phyloP scores from a whole-genome alignment of 805 yeast genomes.

The Suhomyces emberorum region DNA sequence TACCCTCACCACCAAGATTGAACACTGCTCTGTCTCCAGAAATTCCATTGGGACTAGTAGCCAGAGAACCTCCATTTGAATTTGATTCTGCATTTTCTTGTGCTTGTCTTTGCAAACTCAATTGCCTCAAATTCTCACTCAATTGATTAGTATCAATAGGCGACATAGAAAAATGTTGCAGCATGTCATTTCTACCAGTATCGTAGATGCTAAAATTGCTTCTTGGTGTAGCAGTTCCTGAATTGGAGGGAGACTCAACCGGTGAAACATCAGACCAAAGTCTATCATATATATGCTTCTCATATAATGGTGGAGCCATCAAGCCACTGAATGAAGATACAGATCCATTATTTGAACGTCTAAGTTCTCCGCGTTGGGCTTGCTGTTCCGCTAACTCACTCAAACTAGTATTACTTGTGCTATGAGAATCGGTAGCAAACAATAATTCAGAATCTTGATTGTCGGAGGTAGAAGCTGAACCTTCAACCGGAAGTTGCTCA shows the following conservation, averaged over 20 bases:
- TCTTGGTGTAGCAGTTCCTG: conserved; percentile 42
- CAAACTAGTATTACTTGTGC: conserved; percentile 21
- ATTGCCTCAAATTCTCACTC: conserved; percentile 49
- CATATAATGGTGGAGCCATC: conserved; percentile 85
- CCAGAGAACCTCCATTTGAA: conserved; percentile 2
- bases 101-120: conserved; percentile 48
- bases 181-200: conserved; percentile 12
- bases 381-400: conserved; percentile 16
- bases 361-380: conserved; percentile 3
- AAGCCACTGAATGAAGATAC: conserved; percentile 36
- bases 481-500: conserved; percentile 8
- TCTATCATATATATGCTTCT: conserved; percentile 75
- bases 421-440: conserved; percentile 21
- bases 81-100: conserved; percentile 26
- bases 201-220: not conserved
- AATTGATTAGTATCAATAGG: conserved; percentile 40
- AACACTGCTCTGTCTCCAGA: conserved; percentile 32
- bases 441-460: conserved; percentile 27
- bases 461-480: not conserved
- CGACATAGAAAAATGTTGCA: conserved; percentile 31
- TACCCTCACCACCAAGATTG: conserved; percentile 29
- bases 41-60: conserved; percentile 11
- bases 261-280: conserved; percentile 68
- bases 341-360: conserved; percentile 26
- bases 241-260: conserved; percentile 41